phyloP scores from a whole-genome alignment of 176 grass and related monocot genomes.

The Stipa capillata region DNA sequence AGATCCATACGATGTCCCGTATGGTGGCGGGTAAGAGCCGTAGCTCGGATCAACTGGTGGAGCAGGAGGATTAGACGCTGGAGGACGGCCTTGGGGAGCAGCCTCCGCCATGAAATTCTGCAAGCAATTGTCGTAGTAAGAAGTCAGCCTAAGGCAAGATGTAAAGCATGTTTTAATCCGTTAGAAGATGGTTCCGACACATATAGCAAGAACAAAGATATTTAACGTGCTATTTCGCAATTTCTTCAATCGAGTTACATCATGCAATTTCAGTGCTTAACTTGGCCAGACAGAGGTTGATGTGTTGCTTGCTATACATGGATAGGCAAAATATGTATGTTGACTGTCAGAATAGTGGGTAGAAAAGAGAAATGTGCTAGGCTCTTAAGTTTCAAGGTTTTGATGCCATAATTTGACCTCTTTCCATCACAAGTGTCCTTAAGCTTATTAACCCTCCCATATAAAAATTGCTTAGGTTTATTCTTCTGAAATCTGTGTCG shows the following conservation, averaged over 20 bases:
- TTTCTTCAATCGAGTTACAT: background rate
- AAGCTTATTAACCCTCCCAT: background rate
- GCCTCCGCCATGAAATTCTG: conserved; percentile 97
- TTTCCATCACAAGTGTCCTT: too few species aligned
- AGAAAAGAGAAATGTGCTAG: background rate
- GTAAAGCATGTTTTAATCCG: too few species aligned
- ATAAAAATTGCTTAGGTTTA: background rate
- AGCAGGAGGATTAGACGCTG: conserved; percentile 26
- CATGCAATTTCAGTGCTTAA: background rate
- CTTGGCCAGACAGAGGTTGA: background rate
- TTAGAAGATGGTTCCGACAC: too few species aligned
- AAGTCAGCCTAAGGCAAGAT: background rate
- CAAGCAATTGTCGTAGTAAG: conserved; percentile 14
- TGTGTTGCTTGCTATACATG: background rate
- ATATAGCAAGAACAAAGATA: too few species aligned
- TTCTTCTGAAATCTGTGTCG: background rate
- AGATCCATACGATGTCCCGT: conserved; percentile 51
- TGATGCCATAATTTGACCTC: background rate
- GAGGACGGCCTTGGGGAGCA: conserved; percentile 19
- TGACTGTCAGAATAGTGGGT: background rate
- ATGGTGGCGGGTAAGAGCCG: conserved; percentile 43
- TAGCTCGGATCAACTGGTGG: conserved; percentile 42
- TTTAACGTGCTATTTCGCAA: background rate
- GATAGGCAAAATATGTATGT: background rate
- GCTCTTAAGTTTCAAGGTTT: background rate